Conservation (phyloP, 73 alveolate genomes). For the Uronychia binucleata region DNA sequence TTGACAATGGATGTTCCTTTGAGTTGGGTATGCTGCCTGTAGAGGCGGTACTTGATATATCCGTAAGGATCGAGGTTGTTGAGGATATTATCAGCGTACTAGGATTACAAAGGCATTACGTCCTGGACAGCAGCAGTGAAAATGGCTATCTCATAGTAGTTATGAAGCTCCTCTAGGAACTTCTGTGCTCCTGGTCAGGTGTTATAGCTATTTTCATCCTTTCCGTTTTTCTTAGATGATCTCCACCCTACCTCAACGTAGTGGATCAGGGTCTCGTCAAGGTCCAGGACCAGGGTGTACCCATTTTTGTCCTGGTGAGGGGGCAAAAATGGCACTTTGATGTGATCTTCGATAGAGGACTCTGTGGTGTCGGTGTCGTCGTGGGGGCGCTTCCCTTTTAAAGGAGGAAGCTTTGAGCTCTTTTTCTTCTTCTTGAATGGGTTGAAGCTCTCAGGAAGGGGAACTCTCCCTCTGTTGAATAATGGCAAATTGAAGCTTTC, state of each 20-base stretch:
- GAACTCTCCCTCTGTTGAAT: not conserved
- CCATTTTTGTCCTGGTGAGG: slow-evolving; percentile 27
- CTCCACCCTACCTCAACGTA: slow-evolving; percentile 32
- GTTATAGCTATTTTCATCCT: slow-evolving; percentile 44
- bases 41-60: slow-evolving; percentile 81
- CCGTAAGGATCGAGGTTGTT: slow-evolving; percentile 72
- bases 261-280: slow-evolving; percentile 84
- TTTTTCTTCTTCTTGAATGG: not conserved
- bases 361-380: not conserved
- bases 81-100: slow-evolving; percentile 80
- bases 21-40: slow-evolving; percentile 83
- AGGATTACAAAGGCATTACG: not conserved
- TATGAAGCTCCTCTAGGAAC: slow-evolving; percentile 64
- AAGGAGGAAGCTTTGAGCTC: not conserved
- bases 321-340: not conserved
- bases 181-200: slow-evolving; percentile 78
- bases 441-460: not conserved
- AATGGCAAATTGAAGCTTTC: not conserved
- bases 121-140: slow-evolving; percentile 76
- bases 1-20: slow-evolving; percentile 80
- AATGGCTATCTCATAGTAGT: slow-evolving; percentile 72
- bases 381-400: not conserved
- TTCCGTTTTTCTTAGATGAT: slow-evolving; percentile 11
- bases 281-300: slow-evolving; percentile 78
- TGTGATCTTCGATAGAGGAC: not conserved